Evolutionary conservation across 2,329 filamentous ascomycete genomes (phyloP), one percentile per base, ranked within the genome.

Genomic region (Pleomassaria siparia): DNA sequence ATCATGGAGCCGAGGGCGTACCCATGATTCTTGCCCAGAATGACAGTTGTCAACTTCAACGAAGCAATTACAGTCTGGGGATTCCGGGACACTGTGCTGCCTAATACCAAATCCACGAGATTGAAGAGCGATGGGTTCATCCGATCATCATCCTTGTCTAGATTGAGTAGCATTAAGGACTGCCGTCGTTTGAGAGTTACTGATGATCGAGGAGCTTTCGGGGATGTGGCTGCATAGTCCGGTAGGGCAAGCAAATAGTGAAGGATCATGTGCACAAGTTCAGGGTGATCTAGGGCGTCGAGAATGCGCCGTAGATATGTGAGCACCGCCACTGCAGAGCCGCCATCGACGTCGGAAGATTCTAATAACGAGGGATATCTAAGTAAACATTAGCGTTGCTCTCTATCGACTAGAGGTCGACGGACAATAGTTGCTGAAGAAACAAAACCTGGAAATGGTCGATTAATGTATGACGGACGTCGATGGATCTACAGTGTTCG

Each of bases 361-460:
- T 99, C 92, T 12, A 99, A 80, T 25, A 99, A 78, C 1, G 95
- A 99, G 2, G 94, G 94, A 67, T 99, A 96, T 74, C 89, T 94
- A 54, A 2, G 16, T 37, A 53, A 21, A 48, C 33, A 37, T 60
- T 39, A 69, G 56, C 42, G 40, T 4, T 11, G 20, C 16, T 18
- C n/a, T 16, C 25, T 8, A 12, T 35, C 18, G 40, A 51, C 8
- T 42, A 43, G 15, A 16, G 13, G 18, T 22, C 10, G 4, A 74
- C 86, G 66, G 73, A 97, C 83, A 99, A 75, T 62, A 99, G 76
- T 70, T 99, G 94, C 70, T 96, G 90, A 43, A 99, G 76, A 69
- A 99, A 99, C 26, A 99, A 84, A 58, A 97, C 88, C 67, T 96
- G 91, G 64, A 99, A 99, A 72, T 99, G 94, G 67, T 99, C 94